Conservation (phyloP, 805 yeast species). For the Jamesozyma jinghongensis region DNA sequence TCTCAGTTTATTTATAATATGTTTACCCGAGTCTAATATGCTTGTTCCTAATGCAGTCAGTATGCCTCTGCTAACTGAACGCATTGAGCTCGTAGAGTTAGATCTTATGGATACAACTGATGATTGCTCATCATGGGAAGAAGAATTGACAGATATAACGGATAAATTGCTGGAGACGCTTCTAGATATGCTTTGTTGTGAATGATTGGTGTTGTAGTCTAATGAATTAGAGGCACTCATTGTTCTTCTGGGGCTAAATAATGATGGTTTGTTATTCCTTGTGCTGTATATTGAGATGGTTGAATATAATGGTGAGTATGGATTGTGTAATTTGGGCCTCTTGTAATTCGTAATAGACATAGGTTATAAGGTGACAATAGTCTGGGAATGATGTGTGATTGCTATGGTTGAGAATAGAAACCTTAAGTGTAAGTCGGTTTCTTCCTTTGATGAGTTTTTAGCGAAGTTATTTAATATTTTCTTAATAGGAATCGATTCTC, state of each 20-base stretch:
- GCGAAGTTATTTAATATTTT: too few species aligned
- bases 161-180: background rate
- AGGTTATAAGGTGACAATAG: background rate
- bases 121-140: background rate
- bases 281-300: conserved; percentile 16
- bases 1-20: background rate
- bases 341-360: conserved; percentile 15
- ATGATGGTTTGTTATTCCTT: conserved; percentile 10
- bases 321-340: conserved; percentile 10
- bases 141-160: background rate
- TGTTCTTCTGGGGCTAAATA: conserved; percentile 17
- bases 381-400: background rate
- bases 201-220: too few species aligned
- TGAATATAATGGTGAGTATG: conserved; percentile 16
- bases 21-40: conserved; percentile 1
- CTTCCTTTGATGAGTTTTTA: background rate
- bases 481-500: too few species aligned
- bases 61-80: conserved; percentile 3
- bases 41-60: background rate
- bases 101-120: background rate
- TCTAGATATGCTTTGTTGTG: too few species aligned
- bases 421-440: background rate
- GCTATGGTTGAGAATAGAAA: background rate
- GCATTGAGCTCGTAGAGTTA: background rate
- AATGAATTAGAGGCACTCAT: conserved; percentile 5